Percentiles rank a stretch among this genome's conserved stretches.
These are phyloP conservation scores for Phytophthora tentaculata DNA, from an alignment of 352 stramenopile genomes.

Conservation along the genomic window DNA sequence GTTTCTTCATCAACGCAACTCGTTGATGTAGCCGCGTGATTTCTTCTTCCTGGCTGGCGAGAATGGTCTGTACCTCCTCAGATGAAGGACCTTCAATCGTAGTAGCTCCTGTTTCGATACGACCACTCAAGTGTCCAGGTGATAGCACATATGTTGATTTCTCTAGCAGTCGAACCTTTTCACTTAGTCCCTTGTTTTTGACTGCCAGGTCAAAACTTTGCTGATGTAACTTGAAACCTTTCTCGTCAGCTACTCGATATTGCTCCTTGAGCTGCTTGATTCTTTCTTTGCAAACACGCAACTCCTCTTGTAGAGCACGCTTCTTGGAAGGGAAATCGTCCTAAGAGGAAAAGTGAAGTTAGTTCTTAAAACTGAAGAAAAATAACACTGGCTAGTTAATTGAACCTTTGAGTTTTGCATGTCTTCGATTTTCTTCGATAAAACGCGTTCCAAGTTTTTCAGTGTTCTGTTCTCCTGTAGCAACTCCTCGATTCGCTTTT, in stretches of 20 bases:
- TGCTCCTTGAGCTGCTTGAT: constrained; percentile 67
- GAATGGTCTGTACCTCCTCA: constrained; percentile 48
- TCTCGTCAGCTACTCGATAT: constrained; percentile 55
- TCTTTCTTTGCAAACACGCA: constrained; percentile 68
- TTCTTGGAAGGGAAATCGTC: constrained; percentile 60
- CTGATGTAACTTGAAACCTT: constrained; percentile 51
- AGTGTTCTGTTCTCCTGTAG: constrained; percentile 64
- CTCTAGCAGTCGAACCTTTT: constrained; percentile 56
- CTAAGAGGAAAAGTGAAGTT: constrained; percentile 25
- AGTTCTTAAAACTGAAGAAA: not conserved
- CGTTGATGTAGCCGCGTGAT: constrained; percentile 70
- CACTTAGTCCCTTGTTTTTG: constrained; percentile 64
- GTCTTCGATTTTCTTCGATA: constrained; percentile 69
- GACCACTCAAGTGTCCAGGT: constrained; percentile 4
- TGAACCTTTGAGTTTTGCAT: constrained; percentile 59
- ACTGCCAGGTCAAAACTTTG: constrained; percentile 57
- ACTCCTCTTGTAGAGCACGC: constrained; percentile 58
- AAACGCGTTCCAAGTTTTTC: constrained; percentile 54
- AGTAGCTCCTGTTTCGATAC: not conserved
- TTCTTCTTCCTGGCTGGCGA: constrained; percentile 69
- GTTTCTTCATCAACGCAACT: constrained; percentile 68
- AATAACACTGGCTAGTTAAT: not conserved
- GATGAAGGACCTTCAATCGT: constrained; percentile 11
- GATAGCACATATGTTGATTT: constrained; percentile 13
- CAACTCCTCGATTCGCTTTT: constrained; percentile 66